Conservation (phyloP, 352 stramenopile genomes). For the Phytophthora palmivora region DNA sequence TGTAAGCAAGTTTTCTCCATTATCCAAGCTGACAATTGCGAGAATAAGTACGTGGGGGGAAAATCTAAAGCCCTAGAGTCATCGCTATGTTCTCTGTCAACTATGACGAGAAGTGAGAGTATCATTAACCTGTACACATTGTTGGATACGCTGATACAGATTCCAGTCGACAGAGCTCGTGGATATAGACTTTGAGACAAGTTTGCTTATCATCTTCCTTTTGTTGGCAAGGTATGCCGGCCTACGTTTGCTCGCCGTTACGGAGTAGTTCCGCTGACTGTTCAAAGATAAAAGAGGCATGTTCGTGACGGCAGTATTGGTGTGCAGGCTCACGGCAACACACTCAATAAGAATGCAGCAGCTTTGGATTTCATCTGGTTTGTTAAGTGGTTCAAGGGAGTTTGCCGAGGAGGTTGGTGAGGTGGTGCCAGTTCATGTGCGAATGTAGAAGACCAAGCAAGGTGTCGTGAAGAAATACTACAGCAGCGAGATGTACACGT, state of each 20-base stretch:
- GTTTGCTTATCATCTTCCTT: conserved; percentile 15
- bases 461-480: conserved; percentile 9
- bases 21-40: too few species aligned
- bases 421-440: conserved; percentile 5
- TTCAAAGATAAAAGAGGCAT: conserved; percentile 16
- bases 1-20: too few species aligned
- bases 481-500: conserved; percentile 5
- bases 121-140: conserved; percentile 9
- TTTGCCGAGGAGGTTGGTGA: conserved; percentile 16
- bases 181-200: conserved; percentile 1
- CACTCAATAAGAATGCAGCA: conserved; percentile 13
- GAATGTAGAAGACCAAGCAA: conserved; percentile 6
- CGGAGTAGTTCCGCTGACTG: background rate
- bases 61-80: conserved; percentile 7
- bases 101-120: conserved; percentile 4
- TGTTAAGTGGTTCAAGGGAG: conserved; percentile 8
- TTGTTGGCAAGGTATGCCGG: conserved; percentile 5
- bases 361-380: conserved; percentile 12
- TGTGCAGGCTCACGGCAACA: conserved; percentile 3
- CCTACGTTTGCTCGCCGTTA: conserved; percentile 8
- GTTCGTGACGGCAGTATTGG: conserved; percentile 5
- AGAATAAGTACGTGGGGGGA: background rate
- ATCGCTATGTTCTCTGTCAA: conserved; percentile 6
- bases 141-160: conserved; percentile 13
- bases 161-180: background rate